A percentile compares a stretch with the other conserved stretches of the same genome.
These are phyloP conservation scores for Podospora sp. DNA, from an alignment of 495 filamentous ascomycete species.

Conservation along the genomic window DNA sequence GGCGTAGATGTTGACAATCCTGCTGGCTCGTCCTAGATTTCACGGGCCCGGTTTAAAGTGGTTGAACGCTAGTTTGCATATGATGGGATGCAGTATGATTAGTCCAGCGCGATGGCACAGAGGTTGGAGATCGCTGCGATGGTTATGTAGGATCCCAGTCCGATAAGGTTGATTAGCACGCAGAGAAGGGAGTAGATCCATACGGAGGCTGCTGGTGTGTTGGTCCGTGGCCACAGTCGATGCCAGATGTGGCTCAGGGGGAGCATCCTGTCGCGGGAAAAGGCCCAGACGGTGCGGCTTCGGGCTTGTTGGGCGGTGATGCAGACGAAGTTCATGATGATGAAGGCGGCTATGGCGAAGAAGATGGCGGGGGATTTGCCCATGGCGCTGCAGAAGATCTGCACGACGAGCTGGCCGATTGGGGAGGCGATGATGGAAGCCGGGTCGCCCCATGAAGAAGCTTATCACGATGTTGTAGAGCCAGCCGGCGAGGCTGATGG, in stretches of 20 bases:
- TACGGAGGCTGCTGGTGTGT: conserved; percentile 59
- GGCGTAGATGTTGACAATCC: no score
- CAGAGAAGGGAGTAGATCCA: conserved; percentile 59
- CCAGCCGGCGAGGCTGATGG: no score
- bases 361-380: conserved; percentile 57
- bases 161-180: conserved; percentile 63
- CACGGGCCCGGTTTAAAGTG: no score
- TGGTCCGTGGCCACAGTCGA: conserved; percentile 50
- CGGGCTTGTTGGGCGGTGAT: conserved; percentile 62
- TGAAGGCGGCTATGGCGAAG: conserved; percentile 57
- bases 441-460: no score
- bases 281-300: conserved; percentile 61
- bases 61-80: conserved; percentile 34
- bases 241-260: conserved; percentile 56
- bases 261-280: conserved; percentile 58
- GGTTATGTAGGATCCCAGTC: conserved; percentile 58
- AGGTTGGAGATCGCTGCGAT: conserved; percentile 62
- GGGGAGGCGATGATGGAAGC: no score
- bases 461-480: no score
- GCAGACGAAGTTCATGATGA: conserved; percentile 59
- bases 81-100: conserved; percentile 62
- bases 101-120: conserved; percentile 61
- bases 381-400: conserved; percentile 63
- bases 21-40: no score
- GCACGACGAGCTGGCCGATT: conserved; percentile 50